Percentiles rank a stretch among this genome's conserved stretches.
These are phyloP conservation scores for Chytriomyces hyalinus DNA, from an alignment of 192 early-diverging fungal species.

Conservation along the genomic window DNA sequence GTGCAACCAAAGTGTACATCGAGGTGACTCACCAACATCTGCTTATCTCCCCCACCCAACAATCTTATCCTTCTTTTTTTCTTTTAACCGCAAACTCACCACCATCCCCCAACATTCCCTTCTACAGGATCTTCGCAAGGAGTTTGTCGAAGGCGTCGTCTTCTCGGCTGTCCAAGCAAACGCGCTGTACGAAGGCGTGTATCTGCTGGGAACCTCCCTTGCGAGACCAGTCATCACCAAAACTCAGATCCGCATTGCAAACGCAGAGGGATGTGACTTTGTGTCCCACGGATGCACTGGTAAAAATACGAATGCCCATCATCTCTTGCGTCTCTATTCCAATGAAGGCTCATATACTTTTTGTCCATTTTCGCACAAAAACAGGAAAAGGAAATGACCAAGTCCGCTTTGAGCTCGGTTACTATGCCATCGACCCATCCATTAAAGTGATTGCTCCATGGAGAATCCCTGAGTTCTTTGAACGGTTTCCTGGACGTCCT, in stretches of 20 bases:
- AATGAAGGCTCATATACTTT: too few species aligned
- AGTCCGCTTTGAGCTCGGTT: constrained; percentile 98
- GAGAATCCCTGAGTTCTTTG: constrained; percentile 93
- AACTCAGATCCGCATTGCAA: constrained; percentile 86
- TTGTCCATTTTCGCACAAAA: background rate
- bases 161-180: constrained; percentile 94
- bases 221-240: constrained; percentile 96
- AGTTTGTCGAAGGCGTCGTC: constrained; percentile 92
- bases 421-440: constrained; percentile 91
- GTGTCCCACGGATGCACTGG: constrained; percentile 98
- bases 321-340: too few species aligned
- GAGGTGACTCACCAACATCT: constrained; percentile 62
- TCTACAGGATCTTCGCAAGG: constrained; percentile 83
- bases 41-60: background rate
- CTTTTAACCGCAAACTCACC: background rate
- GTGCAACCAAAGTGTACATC: constrained; percentile 93
- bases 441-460: constrained; percentile 98
- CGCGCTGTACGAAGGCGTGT: constrained; percentile 92
- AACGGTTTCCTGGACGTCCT: constrained; percentile 91
- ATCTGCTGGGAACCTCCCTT: constrained; percentile 96
- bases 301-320: background rate
- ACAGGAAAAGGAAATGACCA: constrained; percentile 99
- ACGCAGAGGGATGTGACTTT: constrained; percentile 89
- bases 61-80: background rate
- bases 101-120: background rate